A percentile compares a stretch with the other conserved stretches of the same genome.
Evolutionary conservation across 257 asterid genomes (phyloP).

Genomic region (Prunella vulgaris): DNA sequence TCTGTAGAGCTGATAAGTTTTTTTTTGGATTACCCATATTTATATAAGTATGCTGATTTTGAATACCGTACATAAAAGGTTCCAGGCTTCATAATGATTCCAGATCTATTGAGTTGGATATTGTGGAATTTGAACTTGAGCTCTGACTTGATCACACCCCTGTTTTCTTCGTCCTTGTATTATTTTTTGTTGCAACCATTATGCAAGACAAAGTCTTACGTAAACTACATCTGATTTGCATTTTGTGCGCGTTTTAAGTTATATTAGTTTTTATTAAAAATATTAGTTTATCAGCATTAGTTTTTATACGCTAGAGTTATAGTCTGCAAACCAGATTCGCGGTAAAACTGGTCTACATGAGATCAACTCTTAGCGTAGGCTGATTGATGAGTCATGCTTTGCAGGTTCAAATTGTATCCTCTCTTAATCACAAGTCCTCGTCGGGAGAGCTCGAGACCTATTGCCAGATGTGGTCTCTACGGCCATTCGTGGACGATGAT

Average conservation of each 20-base stretch:
- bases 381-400: not conserved
- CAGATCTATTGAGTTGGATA: not conserved
- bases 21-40: not conserved
- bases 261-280: too few relatives aligned
- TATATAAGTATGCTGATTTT: not conserved
- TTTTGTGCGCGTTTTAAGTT: too few relatives aligned
- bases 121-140: not conserved
- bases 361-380: too few relatives aligned
- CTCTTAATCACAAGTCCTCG: slow-evolving; percentile 57
- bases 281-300: too few relatives aligned
- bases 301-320: too few relatives aligned
- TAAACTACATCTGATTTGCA: too few relatives aligned
- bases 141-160: not conserved
- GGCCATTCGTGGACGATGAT: slow-evolving; percentile 76
- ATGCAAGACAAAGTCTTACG: not conserved
- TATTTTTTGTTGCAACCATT: not conserved
- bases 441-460: slow-evolving; percentile 72
- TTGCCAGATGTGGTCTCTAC: slow-evolving; percentile 80
- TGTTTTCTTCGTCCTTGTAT: not conserved
- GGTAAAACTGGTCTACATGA: not conserved
- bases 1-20: not conserved
- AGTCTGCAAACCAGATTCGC: not conserved
- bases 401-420: slow-evolving; percentile 57
- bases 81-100: too few relatives aligned
- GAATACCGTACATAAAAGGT: too few relatives aligned